phyloP scores from a whole-genome alignment of 306 rosid genomes.

The Cucurbita maxima region DNA sequence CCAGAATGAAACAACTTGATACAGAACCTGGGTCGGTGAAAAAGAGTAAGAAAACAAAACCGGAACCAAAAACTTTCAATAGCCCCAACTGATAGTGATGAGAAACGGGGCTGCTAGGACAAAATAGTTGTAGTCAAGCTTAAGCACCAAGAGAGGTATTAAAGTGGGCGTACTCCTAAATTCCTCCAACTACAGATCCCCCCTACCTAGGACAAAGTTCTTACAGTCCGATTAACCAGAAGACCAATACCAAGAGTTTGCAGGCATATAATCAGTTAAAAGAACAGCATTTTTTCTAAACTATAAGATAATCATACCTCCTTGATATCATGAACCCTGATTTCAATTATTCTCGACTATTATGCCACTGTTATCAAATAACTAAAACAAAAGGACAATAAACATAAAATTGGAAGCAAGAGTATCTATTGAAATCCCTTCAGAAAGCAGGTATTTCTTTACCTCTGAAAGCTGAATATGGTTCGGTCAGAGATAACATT shows the following conservation, averaged over 20 bases:
- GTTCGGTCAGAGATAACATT: not conserved
- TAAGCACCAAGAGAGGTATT: too few relatives aligned
- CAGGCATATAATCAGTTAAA: not conserved
- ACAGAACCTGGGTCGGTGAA: not conserved
- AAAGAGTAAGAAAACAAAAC: not conserved
- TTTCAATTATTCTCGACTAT: not conserved
- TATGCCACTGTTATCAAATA: not conserved
- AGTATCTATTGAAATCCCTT: not conserved
- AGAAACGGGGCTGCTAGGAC: too few relatives aligned
- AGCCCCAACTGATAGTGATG: too few relatives aligned
- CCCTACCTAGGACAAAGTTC: not conserved
- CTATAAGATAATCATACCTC: not conserved
- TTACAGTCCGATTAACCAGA: not conserved
- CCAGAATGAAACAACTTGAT: not conserved
- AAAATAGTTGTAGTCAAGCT: too few relatives aligned
- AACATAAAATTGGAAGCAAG: conserved; percentile 2
- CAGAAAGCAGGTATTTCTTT: not conserved
- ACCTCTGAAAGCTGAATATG: not conserved
- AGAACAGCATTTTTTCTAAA: not conserved
- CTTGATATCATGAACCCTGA: not conserved
- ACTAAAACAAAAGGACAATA: not conserved
- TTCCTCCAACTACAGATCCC: not conserved
- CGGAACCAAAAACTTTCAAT: not conserved
- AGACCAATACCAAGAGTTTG: not conserved
- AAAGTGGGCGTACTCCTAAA: too few relatives aligned